A percentile compares a stretch with the other conserved stretches of the same genome.
Evolutionary conservation across 768 basidiomycete genomes (phyloP).

Genomic region (Antrodiella citrinella): DNA sequence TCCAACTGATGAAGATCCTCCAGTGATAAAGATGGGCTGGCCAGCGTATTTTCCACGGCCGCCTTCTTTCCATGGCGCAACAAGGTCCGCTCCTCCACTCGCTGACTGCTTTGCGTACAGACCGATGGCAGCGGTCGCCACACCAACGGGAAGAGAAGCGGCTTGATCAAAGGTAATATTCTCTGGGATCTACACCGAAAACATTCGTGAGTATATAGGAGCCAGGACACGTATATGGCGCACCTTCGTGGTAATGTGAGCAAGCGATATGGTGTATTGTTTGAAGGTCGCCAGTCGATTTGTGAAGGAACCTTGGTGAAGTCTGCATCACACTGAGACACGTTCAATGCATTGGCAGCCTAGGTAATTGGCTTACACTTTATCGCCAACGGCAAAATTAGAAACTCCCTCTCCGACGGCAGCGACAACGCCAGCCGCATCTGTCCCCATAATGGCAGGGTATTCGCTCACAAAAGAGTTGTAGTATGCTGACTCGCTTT

Average conservation of each 20-base stretch:
- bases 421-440: conserved; percentile 29
- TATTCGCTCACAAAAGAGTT: conserved; percentile 21
- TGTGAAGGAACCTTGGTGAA: conserved; percentile 15
- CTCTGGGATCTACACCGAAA: conserved; percentile 19
- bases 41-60: conserved; percentile 16
- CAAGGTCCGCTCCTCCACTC: conserved; percentile 3
- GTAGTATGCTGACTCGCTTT: not conserved
- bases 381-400: conserved; percentile 31
- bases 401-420: conserved; percentile 30
- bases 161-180: conserved; percentile 25
- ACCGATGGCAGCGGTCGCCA: conserved; percentile 23
- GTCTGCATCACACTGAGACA: conserved; percentile 1
- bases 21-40: conserved; percentile 19
- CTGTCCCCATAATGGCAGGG: conserved; percentile 20
- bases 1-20: conserved; percentile 21
- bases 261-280: conserved; percentile 16
- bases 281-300: conserved; percentile 13
- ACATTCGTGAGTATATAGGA: not conserved
- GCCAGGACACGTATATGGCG: not conserved
- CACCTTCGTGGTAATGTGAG: conserved; percentile 17
- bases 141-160: conserved; percentile 22
- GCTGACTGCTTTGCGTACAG: conserved; percentile 15
- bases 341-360: not conserved
- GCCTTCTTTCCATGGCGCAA: conserved; percentile 16
- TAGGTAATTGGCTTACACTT: conserved; percentile 22